Evolutionary conservation across 2,329 filamentous ascomycete genomes (phyloP).

Genomic region (Lecanicillium sp.): DNA sequence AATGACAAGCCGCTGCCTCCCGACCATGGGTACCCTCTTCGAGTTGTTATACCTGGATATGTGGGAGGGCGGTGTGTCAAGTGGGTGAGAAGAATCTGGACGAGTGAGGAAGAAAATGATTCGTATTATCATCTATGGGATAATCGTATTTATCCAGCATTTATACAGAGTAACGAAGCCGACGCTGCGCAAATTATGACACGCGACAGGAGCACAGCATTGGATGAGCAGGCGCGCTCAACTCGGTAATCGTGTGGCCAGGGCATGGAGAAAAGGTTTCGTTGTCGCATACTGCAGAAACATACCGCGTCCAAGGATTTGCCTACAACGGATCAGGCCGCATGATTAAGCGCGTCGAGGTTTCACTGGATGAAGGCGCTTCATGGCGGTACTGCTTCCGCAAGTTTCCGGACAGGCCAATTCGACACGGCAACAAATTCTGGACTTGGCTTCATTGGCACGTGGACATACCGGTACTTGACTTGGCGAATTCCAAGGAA

Average conservation of each 20-base stretch:
- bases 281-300: constrained; percentile 25
- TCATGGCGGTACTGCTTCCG: constrained; percentile 27
- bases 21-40: constrained; percentile 38
- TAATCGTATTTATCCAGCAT: constrained; percentile 42
- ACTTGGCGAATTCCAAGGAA: constrained; percentile 30
- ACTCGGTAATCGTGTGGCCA: constrained; percentile 37
- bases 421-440: constrained; percentile 42
- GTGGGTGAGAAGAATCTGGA: constrained; percentile 34
- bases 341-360: constrained; percentile 40
- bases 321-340: constrained; percentile 43
- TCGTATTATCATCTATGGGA: constrained; percentile 42
- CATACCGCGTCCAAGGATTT: constrained; percentile 36
- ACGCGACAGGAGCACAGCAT: constrained; percentile 37
- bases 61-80: constrained; percentile 38
- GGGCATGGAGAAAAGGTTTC: constrained; percentile 36
- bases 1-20: constrained; percentile 30
- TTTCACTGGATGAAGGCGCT: constrained; percentile 36
- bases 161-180: constrained; percentile 39
- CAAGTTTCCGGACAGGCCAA: constrained; percentile 35
- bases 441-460: constrained; percentile 47
- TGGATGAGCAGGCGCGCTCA: constrained; percentile 41
- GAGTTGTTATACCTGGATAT: constrained; percentile 32
- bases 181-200: constrained; percentile 38
- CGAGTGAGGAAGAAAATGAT: constrained; percentile 34
- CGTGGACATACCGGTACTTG: constrained; percentile 35